These are phyloP conservation scores for Erythrophleum fordii DNA, from an alignment of 306 rosid species.

Conservation along the genomic window DNA sequence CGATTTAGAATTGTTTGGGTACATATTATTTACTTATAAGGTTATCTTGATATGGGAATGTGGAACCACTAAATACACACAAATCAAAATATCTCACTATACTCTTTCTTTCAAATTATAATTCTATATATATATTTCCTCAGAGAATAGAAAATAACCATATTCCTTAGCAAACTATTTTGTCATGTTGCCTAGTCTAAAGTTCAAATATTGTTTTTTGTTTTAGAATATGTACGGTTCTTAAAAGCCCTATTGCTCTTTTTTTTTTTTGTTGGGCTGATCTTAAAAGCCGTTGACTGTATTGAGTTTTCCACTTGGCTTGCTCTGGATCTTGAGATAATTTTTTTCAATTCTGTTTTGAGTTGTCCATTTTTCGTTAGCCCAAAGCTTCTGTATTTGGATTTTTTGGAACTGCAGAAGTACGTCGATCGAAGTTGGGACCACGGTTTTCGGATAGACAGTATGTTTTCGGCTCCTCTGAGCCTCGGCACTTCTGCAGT, in stretches of 20 bases:
- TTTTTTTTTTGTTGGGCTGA: too few relatives aligned
- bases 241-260: too few relatives aligned
- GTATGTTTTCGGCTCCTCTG: too few relatives aligned
- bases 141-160: too few relatives aligned
- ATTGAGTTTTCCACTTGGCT: too few relatives aligned
- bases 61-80: not conserved
- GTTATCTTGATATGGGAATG: not conserved
- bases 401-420: not conserved
- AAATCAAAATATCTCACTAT: not conserved
- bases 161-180: not conserved
- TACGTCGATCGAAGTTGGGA: not conserved
- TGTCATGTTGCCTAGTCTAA: not conserved
- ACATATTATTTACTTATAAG: too few relatives aligned
- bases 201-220: too few relatives aligned
- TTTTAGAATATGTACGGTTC: too few relatives aligned
- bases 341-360: not conserved
- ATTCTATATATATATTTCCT: too few relatives aligned
- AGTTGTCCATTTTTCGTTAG: not conserved
- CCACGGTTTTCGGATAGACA: not conserved
- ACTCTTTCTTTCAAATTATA: not conserved
- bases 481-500: too few relatives aligned
- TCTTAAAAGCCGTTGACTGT: too few relatives aligned
- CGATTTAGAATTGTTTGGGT: too few relatives aligned
- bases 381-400: not conserved
- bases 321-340: not conserved